These are phyloP conservation scores for Colletotrichum kahawae DNA, from an alignment of 2,329 filamentous ascomycete genomes.

Conservation along the genomic window DNA sequence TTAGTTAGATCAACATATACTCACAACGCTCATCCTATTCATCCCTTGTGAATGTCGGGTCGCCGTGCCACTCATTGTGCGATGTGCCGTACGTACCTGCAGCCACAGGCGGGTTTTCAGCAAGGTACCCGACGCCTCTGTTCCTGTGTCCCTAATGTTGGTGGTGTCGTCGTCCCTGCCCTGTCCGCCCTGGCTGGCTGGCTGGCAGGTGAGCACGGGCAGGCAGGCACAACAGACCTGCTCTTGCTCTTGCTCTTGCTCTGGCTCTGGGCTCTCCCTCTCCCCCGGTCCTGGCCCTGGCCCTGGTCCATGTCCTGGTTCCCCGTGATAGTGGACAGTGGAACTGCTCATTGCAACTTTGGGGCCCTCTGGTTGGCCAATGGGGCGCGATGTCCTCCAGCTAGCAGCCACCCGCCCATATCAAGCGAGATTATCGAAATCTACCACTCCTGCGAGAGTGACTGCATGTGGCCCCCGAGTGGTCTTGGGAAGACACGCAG, in stretches of 20 bases:
- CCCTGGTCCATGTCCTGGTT: neutral
- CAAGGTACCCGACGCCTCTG: neutral
- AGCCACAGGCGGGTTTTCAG: neutral
- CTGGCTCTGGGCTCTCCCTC: neutral
- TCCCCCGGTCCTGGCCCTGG: neutral
- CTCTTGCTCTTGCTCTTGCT: neutral
- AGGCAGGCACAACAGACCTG: neutral
- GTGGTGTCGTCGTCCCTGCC: neutral
- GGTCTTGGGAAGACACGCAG: neutral
- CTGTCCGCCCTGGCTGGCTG: neutral
- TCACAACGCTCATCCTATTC: neutral
- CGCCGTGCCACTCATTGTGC: neutral
- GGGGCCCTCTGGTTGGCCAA: constrained; percentile 8
- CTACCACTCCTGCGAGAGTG: constrained; percentile 18
- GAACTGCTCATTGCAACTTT: constrained; percentile 9
- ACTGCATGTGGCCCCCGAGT: neutral
- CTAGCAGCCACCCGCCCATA: constrained; percentile 23
- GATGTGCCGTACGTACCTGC: neutral
- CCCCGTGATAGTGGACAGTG: constrained; percentile 19
- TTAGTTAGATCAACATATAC: neutral
- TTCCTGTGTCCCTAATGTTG: neutral
- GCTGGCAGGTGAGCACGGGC: neutral
- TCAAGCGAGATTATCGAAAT: constrained; percentile 30
- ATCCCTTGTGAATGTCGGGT: neutral
- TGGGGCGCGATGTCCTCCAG: neutral